phyloP scores from a whole-genome alignment of 805 yeast genomes.

The Brettanomyces sp. region DNA sequence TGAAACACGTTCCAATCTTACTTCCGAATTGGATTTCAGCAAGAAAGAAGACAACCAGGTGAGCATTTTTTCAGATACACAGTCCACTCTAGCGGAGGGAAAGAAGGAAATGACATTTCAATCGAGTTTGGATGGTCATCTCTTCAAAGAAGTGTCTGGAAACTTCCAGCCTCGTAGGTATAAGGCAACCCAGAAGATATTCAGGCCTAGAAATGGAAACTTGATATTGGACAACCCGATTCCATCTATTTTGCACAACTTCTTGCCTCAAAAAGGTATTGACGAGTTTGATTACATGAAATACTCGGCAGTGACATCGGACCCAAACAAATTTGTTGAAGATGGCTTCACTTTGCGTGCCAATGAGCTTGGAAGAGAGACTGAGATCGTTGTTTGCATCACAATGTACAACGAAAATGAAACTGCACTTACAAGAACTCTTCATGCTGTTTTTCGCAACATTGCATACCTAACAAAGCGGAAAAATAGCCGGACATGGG shows the following conservation, averaged over 20 bases:
- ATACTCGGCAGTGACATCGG: constrained; percentile 92
- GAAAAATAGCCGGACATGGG: constrained; percentile 82
- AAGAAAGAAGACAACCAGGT: constrained; percentile 8
- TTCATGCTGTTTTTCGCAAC: constrained; percentile 91
- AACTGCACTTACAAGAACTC: constrained; percentile 77
- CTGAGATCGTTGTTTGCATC: constrained; percentile 83
- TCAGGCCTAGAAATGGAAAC: constrained; percentile 68
- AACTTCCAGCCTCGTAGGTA: constrained; percentile 29
- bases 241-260: constrained; percentile 78
- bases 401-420: constrained; percentile 98
- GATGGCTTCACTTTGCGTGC: constrained; percentile 84
- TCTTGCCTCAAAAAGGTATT: constrained; percentile 76
- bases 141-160: constrained; percentile 22
- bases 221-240: constrained; percentile 89
- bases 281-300: constrained; percentile 96
- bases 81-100: constrained; percentile 7
- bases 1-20: constrained; percentile 7
- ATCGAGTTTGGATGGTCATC: constrained; percentile 21
- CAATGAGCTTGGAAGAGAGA: constrained; percentile 79
- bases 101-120: background rate
- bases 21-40: constrained; percentile 10
- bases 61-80: constrained; percentile 13
- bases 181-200: constrained; percentile 44
- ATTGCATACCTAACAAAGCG: constrained; percentile 81
- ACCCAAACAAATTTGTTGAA: constrained; percentile 73